Evolutionary conservation across 805 yeast species (phyloP).

Genomic region (Groenewaldozyma salmanticensis): DNA sequence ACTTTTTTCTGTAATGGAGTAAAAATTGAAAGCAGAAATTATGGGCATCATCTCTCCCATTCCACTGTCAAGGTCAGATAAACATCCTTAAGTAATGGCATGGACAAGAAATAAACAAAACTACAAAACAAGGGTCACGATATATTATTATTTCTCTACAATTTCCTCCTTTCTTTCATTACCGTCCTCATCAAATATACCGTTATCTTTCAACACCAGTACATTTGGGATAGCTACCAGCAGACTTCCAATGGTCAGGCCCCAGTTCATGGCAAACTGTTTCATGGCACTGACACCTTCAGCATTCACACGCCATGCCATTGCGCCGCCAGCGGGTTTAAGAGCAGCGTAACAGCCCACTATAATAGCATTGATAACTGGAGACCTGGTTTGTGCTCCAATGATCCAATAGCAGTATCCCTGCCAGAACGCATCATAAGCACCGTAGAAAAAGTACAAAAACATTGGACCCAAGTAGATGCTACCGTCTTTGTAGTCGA

Average conservation of each 20-base stretch:
- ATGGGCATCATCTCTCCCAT: no score
- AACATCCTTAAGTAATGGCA: no score
- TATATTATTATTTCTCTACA: background rate
- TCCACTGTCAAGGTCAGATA: conserved; percentile 90
- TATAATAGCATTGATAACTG: conserved; percentile 44
- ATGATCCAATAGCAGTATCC: conserved; percentile 47
- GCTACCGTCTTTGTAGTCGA: conserved; percentile 37
- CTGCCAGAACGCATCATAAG: conserved; percentile 52
- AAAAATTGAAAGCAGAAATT: no score
- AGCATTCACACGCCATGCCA: conserved; percentile 51
- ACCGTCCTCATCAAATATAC: conserved; percentile 27
- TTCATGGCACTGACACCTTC: conserved; percentile 28
- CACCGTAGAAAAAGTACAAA: conserved; percentile 53
- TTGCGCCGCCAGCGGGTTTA: conserved; percentile 55
- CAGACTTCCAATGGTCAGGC: conserved; percentile 37
- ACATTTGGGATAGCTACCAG: conserved; percentile 40
- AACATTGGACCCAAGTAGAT: conserved; percentile 50
- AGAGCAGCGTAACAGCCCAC: conserved; percentile 56
- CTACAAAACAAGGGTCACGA: background rate
- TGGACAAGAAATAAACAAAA: no score
- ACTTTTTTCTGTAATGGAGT: no score
- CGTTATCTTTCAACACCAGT: conserved; percentile 27
- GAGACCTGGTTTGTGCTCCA: conserved; percentile 49
- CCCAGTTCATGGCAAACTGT: conserved; percentile 47
- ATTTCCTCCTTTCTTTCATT: background rate